Evolutionary conservation across 1,284 basidiomycete genomes (phyloP).

Genomic region (Leccinum colubrinum): DNA sequence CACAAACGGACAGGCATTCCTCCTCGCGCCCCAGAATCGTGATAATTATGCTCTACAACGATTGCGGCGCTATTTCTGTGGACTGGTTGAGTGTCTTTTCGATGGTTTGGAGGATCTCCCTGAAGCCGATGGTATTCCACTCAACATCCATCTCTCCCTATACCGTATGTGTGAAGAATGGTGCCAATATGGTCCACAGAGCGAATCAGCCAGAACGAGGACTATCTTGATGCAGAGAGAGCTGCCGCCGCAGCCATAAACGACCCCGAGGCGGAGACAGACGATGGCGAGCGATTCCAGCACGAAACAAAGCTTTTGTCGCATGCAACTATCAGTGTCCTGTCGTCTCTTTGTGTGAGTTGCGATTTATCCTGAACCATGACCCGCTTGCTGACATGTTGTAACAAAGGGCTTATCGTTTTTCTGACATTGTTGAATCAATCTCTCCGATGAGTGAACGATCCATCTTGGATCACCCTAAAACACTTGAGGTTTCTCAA

Average conservation of each 20-base stretch:
- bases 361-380: conserved; percentile 1
- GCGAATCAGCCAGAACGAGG: conserved; percentile 73
- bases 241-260: conserved; percentile 56
- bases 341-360: conserved; percentile 69
- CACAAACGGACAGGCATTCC: conserved; percentile 76
- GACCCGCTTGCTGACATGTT: conserved; percentile 4
- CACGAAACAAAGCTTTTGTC: conserved; percentile 74
- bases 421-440: conserved; percentile 51
- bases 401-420: conserved; percentile 73
- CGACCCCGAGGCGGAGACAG: conserved; percentile 44
- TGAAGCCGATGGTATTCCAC: conserved; percentile 73
- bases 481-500: conserved; percentile 49
- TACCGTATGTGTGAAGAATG: conserved; percentile 92
- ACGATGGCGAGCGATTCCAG: conserved; percentile 68
- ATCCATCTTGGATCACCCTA: conserved; percentile 43
- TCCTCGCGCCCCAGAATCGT: conserved; percentile 69
- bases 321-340: conserved; percentile 65
- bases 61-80: conserved; percentile 87
- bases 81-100: conserved; percentile 84
- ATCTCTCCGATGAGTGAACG: conserved; percentile 24
- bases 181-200: conserved; percentile 84
- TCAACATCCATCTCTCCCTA: conserved; percentile 75
- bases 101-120: conserved; percentile 72
- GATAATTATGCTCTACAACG: conserved; percentile 81
- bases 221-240: conserved; percentile 72